Conservation (phyloP, 768 basidiomycete genomes). For the Cytidiella melzeri region DNA sequence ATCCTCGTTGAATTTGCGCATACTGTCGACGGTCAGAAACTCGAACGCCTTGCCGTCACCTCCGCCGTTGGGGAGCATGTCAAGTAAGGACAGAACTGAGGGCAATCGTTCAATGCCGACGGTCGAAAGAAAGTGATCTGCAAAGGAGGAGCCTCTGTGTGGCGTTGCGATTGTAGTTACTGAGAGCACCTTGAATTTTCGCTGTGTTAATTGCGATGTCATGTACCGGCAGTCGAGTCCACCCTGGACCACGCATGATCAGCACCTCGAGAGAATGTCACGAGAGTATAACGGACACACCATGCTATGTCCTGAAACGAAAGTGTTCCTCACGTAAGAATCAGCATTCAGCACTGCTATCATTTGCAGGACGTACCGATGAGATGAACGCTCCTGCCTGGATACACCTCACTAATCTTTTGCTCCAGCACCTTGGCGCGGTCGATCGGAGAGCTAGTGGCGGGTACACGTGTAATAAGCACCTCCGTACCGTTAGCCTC, state of each 20-base stretch:
- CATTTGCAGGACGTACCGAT: conserved; percentile 44
- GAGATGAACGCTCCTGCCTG: conserved; percentile 81
- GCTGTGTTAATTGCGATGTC: conserved; percentile 73
- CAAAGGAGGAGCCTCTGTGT: conserved; percentile 90
- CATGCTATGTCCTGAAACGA: conserved; percentile 62
- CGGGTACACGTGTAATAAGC: conserved; percentile 90
- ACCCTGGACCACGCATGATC: conserved; percentile 47
- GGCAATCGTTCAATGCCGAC: conserved; percentile 66
- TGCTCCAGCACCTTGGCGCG: conserved; percentile 87
- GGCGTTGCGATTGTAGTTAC: conserved; percentile 95
- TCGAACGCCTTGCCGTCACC: conserved; percentile 95
- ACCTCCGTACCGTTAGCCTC: conserved; percentile 86
- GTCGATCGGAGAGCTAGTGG: conserved; percentile 82
- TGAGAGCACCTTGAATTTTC: conserved; percentile 75
- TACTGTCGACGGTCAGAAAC: conserved; percentile 75
- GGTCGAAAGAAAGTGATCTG: conserved; percentile 79
- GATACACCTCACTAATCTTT: conserved; percentile 72
- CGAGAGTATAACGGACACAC: conserved; percentile 30
- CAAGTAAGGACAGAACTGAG: conserved; percentile 65
- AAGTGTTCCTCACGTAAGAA: conserved; percentile 16
- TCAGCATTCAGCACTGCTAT: conserved; percentile 20
- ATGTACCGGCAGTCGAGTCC: conserved; percentile 91
- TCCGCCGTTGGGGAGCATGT: conserved; percentile 83
- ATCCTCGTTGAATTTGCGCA: conserved; percentile 84
- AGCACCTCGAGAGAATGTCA: not conserved